Evolutionary conservation across 1,139 yeast species (phyloP).

Genomic region (Scheffersomyces quercinus): DNA sequence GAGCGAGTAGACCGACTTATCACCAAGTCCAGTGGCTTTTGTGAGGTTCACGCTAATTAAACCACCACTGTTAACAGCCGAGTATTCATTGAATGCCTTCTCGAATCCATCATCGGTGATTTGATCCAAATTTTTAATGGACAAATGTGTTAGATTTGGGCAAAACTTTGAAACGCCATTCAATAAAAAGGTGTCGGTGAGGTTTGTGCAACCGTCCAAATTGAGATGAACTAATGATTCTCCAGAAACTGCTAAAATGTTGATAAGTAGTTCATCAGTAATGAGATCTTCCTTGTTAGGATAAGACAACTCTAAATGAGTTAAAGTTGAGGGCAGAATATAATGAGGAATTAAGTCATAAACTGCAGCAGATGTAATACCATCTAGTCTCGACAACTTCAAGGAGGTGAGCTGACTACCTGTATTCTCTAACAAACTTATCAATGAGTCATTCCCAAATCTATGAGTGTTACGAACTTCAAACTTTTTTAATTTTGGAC

Average conservation of each 20-base stretch:
- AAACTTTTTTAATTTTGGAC: constrained; percentile 36
- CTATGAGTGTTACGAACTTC: constrained; percentile 82
- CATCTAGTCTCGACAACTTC: constrained; percentile 68
- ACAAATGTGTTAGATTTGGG: constrained; percentile 50
- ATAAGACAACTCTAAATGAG: constrained; percentile 65
- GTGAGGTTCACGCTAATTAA: constrained; percentile 60
- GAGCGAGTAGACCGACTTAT: constrained; percentile 59
- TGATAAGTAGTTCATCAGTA: constrained; percentile 69
- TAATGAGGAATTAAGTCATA: constrained; percentile 69
- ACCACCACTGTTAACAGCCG: constrained; percentile 54
- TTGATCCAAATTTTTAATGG: constrained; percentile 56
- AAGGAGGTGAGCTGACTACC: constrained; percentile 52
- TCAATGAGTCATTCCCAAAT: constrained; percentile 66
- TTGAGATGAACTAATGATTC: constrained; percentile 56
- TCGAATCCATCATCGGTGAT: constrained; percentile 67
- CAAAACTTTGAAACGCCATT: constrained; percentile 66
- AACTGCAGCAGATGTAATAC: constrained; percentile 56
- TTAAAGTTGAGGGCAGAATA: constrained; percentile 45
- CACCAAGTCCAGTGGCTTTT: constrained; percentile 67
- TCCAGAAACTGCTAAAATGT: constrained; percentile 63
- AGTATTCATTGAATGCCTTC: constrained; percentile 50
- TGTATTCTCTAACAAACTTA: constrained; percentile 62
- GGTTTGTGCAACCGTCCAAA: constrained; percentile 69
- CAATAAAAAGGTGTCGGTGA: constrained; percentile 64
- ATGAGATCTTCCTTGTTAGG: constrained; percentile 67